Base-by-base conservation (phyloP, 495 filamentous ascomycete genomes). In the Annulohypoxylon nitens region DNA sequence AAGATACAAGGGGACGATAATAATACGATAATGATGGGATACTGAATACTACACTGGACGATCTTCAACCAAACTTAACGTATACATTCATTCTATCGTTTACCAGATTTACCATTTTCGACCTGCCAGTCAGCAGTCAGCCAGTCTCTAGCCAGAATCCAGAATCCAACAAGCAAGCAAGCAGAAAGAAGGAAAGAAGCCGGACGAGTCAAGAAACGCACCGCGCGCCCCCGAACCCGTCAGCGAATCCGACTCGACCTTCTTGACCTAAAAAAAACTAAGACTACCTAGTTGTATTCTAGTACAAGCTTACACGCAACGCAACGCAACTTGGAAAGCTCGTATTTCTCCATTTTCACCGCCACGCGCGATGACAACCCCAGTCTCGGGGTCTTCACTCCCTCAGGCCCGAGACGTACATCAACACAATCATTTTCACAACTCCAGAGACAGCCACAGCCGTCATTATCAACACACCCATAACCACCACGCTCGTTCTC, bases 331-430 rank as follows among this genome's bases (percentile, higher is more conserved):
- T 61, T 62, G 67, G 66, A 72, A 75, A 78, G 66, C 77, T 79
- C 77, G 77, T 79, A 79, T 79, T 79, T 76, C 67, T 65, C 70
- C 64, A 69, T 71, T 77, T 73, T 73, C 79, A 76, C 76, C 79
- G 77, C 75, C 78, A 79, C 81, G 75, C 82, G 78, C 81, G 69
- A 86, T 86, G 84, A 83, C 84, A 79, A 83, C 83, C 79, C 78
- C 78, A 77, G 79, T 76, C 74, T 78, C 75, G 78, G 83, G 83
- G 83, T 78, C 84, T 85, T 85, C 84, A 85, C 84, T 86, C 84
- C 71, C 81, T 86, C 84, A 86, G 84, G 77, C 83, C 83, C 84
- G 82, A 77, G 75, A 76, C 78, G 72, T 78, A 74, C 71, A 76
- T 75, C 67, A 77, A 70, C 76, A 80, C 75, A 68, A 69, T 76